Conservation (phyloP, 139 green algal species). For the Diplosphaera chodatii region DNA sequence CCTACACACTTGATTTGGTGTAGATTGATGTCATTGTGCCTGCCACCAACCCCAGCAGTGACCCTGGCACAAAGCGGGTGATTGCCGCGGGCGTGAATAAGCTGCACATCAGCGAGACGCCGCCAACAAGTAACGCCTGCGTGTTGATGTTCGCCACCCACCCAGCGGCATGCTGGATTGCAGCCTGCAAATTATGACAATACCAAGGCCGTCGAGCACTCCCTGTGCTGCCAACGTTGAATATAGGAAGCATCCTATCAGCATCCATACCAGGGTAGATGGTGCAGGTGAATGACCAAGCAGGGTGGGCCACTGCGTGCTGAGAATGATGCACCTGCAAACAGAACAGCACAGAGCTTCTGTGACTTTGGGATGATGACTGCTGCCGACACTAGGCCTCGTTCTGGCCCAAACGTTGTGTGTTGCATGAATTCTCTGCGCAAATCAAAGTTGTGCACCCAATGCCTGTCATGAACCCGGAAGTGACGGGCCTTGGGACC, state of each 20-base stretch:
- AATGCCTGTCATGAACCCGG: slow-evolving; percentile 29
- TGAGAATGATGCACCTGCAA: slow-evolving; percentile 23
- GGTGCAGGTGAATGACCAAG: slow-evolving; percentile 7
- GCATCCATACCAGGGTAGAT: slow-evolving; percentile 9
- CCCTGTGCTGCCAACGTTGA: too few species aligned
- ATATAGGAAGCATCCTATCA: too few species aligned
- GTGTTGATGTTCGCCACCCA: slow-evolving; percentile 7
- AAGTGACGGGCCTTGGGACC: slow-evolving; percentile 19
- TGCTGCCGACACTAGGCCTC: too few species aligned
- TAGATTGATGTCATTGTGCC: slow-evolving; percentile 13
- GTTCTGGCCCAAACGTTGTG: too few species aligned
- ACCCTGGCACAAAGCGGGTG: slow-evolving; percentile 8
- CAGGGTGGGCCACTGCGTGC: slow-evolving; percentile 14
- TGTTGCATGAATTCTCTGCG: too few species aligned
- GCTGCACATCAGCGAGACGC: slow-evolving; percentile 12
- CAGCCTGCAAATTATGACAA: too few species aligned
- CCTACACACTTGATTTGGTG: too few species aligned
- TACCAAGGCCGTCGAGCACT: too few species aligned
- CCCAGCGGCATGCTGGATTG: neutral
- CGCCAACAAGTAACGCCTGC: slow-evolving; percentile 10
- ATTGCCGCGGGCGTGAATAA: slow-evolving; percentile 13
- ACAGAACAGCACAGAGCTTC: too few species aligned
- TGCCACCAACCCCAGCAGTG: slow-evolving; percentile 9
- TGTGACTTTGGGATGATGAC: too few species aligned
- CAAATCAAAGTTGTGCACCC: too few species aligned